Base-by-base conservation (phyloP, 1,139 yeast species). In the Suhomyces taliae region DNA sequence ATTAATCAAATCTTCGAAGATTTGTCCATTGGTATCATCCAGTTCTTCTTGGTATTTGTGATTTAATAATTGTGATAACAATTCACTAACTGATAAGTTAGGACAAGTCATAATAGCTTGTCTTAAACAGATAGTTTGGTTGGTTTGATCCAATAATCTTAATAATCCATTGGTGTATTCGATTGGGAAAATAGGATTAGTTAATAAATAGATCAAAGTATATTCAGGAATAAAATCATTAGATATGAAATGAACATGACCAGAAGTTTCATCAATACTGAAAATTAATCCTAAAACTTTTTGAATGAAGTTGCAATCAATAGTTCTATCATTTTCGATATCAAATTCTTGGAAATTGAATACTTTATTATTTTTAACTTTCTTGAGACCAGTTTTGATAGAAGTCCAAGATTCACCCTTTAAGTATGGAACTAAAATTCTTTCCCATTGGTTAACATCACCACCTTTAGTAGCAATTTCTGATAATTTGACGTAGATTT, bases 141-240 rank as follows among this genome's bases (percentile, higher is more conserved):
- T 62, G 12, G 60, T 52, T 7, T 56, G 53, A 37, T 61, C 56
- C 36, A 90, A 73, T 41, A 77, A 72, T 8, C 66, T 56, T 41
- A 88, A 65, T 41, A 91, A 66, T 1, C 83, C 85, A 2, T 69
- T 69, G 7, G 88, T 73, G 55, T 73, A 79, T 24, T 74, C 68
- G 5, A 74, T 67, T 8, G 97, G 97, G 65, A 86, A 90, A 33
- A 89, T 69, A 26, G 97, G 97, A 67, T 90, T 96, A 2, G 96
- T 88, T 52, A 91, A 73, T 37, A 90, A 72, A 61, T 89, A 91
- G 6, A 87, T 79, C 46, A 89, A 66, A 2, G 90, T 75, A 41
- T 69, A 69, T 57, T 85, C 84, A 39, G 93, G 86, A 34, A 79
- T 55, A 46, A 71, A 72, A 15, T 56, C 60, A 10, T 53, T 52